Evolutionary conservation across 768 basidiomycete species (phyloP), one percentile per base, ranked within the genome.

Genomic region (Hypholoma fasciculare): DNA sequence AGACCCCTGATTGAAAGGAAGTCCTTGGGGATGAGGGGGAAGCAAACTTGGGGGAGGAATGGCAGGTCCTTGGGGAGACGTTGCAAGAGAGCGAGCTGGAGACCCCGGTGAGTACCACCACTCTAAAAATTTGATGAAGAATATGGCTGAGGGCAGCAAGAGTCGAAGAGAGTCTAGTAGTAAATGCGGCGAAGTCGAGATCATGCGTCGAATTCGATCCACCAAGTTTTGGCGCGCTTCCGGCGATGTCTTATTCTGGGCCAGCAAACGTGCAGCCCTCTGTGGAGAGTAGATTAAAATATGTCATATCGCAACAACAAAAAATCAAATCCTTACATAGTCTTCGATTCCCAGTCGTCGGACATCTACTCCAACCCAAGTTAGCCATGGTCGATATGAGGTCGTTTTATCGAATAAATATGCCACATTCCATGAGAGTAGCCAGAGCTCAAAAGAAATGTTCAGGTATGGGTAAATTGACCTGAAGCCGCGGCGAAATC

Each of bases 31-130:
- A 67, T 94, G 89, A 4, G 92, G 91, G 34, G 78, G 79, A 27
- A 92, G 82, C 65, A 91, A 83, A 62, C 78, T 80, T 44, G 92
- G 95, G 13, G 92, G 92, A 61, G 90, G 89, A 43, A 92, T 80
- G 1, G 84, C 78, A 27, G 88, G 90, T 7, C 87, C 90, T 52
- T 82, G 80, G 12, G 78, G 80, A 11, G 84, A 85, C 34, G 79
- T 78, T 8, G 85, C 80, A 53, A 92, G 74, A n/a, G 85, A 84
- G 40, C 87, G 84, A 16, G 90, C 92, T 3, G 90, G 95, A 11
- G 93, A 97, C 44, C 83, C 82, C 19, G 97, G 95, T 4, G 94
- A 96, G 69, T 98, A 98, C 95, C 96, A 99, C 95, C 97, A 99
- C 74, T 98, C 95, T 47, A 97, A 78, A 73, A 98, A 96, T 72